Base-by-base conservation (phyloP, 371 early-diverging fungal genomes). In the Smittium culicis region DNA sequence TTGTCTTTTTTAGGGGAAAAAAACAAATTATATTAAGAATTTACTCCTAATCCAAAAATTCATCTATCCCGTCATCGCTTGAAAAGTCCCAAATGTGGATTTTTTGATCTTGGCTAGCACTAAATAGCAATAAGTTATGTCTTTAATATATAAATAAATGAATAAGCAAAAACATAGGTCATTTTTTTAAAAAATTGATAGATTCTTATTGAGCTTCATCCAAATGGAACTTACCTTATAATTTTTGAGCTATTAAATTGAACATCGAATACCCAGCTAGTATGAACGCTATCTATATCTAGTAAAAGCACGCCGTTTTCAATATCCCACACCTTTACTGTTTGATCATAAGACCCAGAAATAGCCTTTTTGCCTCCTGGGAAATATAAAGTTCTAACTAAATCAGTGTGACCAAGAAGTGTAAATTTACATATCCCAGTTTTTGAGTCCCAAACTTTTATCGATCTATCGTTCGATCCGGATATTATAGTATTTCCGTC, bases 231-330 rank as follows among this genome's bases (percentile, higher is more conserved):
- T 57, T 66, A 66, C 66, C 66, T 76, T 68, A 95, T 82, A 62
- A 95, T 91, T 67, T 84, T 84, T 54, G 84, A 83, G 28, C 81
- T 76, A 65, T 87, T 86, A 74, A 91, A 86, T 72, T 88, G 90
- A 25, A 96, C 92, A 77, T 93, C 91, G 81, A 96, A 96, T 20
- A 96, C 92, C 95, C 95, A 94, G 73, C 89, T 88, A 1, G 85
- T 74, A 71, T 93, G 90, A 34, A 86, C 89, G 34, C 81, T 80
- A 66, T 81, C 77, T 63, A 88, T 83, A 71, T 85, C 80, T 30
- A 87, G 70, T 3, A 78, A 74, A 62, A 79, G 79, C 58, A 80
- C 64, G 65, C 81, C 82, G 1, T 80, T 71, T 2, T 69, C 69
- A 64, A 85, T 77, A 73, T 96, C 91, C 93, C 95, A 98, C 54